These are phyloP conservation scores for Avena atlantica DNA, from an alignment of 176 grass and related monocot species.

Conservation along the genomic window DNA sequence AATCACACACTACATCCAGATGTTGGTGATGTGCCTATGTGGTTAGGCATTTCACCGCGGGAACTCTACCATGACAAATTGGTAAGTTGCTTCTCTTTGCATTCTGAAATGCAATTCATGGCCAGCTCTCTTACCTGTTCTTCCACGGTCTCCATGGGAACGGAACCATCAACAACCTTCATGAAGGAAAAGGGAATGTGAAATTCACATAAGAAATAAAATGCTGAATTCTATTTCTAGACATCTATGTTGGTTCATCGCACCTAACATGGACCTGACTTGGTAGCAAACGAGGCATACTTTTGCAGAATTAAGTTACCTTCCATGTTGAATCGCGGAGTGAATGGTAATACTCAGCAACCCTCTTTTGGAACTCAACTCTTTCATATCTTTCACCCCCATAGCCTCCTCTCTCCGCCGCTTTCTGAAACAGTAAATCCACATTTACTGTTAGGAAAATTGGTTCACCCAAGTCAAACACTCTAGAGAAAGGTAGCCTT, in stretches of 20 bases:
- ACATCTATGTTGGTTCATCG: background rate
- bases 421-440: constrained; percentile 69
- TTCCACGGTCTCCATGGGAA: constrained; percentile 76
- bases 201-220: background rate
- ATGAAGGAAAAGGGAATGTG: constrained; percentile 17
- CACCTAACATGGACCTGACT: background rate
- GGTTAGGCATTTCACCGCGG: background rate
- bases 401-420: constrained; percentile 88
- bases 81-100: constrained; percentile 64
- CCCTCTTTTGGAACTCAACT: constrained; percentile 88
- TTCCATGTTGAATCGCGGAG: constrained; percentile 79
- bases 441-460: constrained; percentile 2
- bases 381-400: constrained; percentile 86
- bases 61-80: constrained; percentile 52
- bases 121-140: constrained; percentile 67
- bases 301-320: constrained; percentile 52
- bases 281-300: constrained; percentile 1
- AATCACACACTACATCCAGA: background rate
- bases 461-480: background rate
- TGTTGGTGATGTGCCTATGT: background rate
- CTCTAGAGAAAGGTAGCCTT: too few species aligned
- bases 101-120: constrained; percentile 58
- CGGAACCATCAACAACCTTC: constrained; percentile 74
- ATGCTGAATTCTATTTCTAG: background rate
- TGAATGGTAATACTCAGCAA: constrained; percentile 74